Evolutionary conservation across 1,284 basidiomycete species (phyloP).

Genomic region (Heterobasidion annosum): DNA sequence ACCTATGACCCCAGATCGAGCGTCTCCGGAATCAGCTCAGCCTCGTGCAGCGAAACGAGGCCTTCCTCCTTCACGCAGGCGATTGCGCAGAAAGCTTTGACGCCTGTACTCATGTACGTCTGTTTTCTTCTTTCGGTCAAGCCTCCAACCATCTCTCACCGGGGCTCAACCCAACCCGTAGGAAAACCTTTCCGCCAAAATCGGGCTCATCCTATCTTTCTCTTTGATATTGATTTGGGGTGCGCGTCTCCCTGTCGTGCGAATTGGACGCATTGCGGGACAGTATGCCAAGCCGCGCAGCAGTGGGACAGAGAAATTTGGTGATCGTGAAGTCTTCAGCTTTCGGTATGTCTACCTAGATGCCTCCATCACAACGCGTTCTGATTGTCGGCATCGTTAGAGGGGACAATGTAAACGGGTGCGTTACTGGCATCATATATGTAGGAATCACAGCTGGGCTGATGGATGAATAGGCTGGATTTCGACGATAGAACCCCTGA

Average conservation of each 20-base stretch:
- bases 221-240: constrained; percentile 94
- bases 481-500: constrained; percentile 77
- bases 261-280: constrained; percentile 88
- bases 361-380: neutral
- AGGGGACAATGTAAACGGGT: constrained; percentile 96
- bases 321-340: constrained; percentile 62
- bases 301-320: constrained; percentile 75
- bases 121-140: neutral
- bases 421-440: constrained; percentile 9
- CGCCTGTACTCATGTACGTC: constrained; percentile 75
- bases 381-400: constrained; percentile 28
- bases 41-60: constrained; percentile 79
- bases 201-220: constrained; percentile 92
- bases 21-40: constrained; percentile 73
- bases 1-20: constrained; percentile 56
- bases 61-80: constrained; percentile 93
- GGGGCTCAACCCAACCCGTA: constrained; percentile 19
- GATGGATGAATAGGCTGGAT: constrained; percentile 39
- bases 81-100: constrained; percentile 96
- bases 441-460: neutral
- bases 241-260: constrained; percentile 79
- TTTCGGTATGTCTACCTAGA: constrained; percentile 50
- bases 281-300: constrained; percentile 97
- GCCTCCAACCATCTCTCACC: neutral
- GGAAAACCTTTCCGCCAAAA: constrained; percentile 91